These are phyloP conservation scores for Endocarpon pusillum DNA, from an alignment of 495 filamentous ascomycete genomes.

Conservation along the genomic window DNA sequence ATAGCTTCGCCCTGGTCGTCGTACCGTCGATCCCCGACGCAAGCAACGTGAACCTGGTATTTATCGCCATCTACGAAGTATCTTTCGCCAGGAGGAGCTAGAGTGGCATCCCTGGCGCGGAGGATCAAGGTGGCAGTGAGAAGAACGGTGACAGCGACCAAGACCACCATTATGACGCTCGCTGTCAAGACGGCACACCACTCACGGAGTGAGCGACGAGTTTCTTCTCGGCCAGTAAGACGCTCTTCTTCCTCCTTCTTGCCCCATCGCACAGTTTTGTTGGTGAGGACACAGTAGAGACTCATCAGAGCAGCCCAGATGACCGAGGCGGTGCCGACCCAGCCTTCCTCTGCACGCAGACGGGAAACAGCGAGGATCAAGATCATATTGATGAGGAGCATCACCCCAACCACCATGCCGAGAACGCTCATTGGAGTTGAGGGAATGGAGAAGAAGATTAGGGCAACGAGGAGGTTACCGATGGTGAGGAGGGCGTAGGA, in stretches of 20 bases:
- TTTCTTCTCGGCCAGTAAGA: conserved; percentile 79
- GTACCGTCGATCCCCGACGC: conserved; percentile 46
- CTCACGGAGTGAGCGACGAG: conserved; percentile 59
- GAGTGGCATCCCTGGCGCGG: conserved; percentile 54
- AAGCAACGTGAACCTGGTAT: conserved; percentile 75
- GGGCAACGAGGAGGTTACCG: conserved; percentile 53
- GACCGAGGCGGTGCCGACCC: conserved; percentile 73
- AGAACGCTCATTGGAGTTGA: conserved; percentile 58
- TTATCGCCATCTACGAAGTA: conserved; percentile 66
- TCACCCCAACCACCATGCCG: conserved; percentile 41
- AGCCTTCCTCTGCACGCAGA: conserved; percentile 68
- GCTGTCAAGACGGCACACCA: conserved; percentile 73
- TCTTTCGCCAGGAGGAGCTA: conserved; percentile 49
- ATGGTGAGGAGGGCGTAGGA: conserved; percentile 56
- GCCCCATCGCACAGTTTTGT: conserved; percentile 71
- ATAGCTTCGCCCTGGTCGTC: conserved; percentile 29
- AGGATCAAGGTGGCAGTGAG: conserved; percentile 66
- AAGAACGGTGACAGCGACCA: conserved; percentile 48
- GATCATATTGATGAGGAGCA: conserved; percentile 66
- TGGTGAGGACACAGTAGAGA: conserved; percentile 41
- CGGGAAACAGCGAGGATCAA: conserved; percentile 56
- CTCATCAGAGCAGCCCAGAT: conserved; percentile 55
- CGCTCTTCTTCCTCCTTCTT: conserved; percentile 85
- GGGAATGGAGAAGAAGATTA: conserved; percentile 75
- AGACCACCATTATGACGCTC: conserved; percentile 46